phyloP scores from a whole-genome alignment of 768 basidiomycete genomes.

The Daedaleopsis nitida region DNA sequence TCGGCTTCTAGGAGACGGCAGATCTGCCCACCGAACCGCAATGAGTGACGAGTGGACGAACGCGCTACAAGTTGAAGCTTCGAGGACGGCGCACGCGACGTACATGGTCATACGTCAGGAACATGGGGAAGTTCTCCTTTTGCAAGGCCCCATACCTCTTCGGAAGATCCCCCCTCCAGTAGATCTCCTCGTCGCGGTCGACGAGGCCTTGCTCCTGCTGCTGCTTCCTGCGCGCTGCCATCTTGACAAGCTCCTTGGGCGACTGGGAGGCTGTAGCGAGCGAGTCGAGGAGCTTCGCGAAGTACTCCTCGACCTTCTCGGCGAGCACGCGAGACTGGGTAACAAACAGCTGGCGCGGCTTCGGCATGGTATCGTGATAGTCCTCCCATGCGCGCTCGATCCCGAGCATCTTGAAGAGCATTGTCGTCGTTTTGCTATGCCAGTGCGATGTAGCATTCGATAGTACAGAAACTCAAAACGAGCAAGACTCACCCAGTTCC shows the following conservation, averaged over 20 bases:
- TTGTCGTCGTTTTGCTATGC: slow-evolving; percentile 70
- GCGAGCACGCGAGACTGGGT: slow-evolving; percentile 72
- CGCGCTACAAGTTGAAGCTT: slow-evolving; percentile 45
- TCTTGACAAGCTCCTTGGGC: slow-evolving; percentile 39
- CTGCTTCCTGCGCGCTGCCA: slow-evolving; percentile 21
- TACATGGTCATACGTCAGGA: slow-evolving; percentile 66
- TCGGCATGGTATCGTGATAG: slow-evolving; percentile 34
- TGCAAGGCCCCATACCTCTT: slow-evolving; percentile 53
- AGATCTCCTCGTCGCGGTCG: slow-evolving; percentile 45
- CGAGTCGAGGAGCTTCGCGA: slow-evolving; percentile 43
- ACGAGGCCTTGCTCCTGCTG: slow-evolving; percentile 22
- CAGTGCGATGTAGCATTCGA: background rate
- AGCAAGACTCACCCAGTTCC: slow-evolving; percentile 64
- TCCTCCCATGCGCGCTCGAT: slow-evolving; percentile 59
- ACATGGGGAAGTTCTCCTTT: slow-evolving; percentile 69
- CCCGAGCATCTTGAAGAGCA: slow-evolving; percentile 75
- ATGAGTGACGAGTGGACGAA: no score
- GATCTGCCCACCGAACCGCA: slow-evolving; percentile 40
- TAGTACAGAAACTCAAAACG: slow-evolving; percentile 26
- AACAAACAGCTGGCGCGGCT: slow-evolving; percentile 70
- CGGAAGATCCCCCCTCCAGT: slow-evolving; percentile 49
- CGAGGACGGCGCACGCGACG: slow-evolving; percentile 51
- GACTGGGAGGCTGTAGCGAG: slow-evolving; percentile 39
- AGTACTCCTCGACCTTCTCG: slow-evolving; percentile 70
- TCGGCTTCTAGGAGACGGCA: slow-evolving; percentile 53